These are phyloP conservation scores for Symbiodinium pilosum DNA, from an alignment of 73 alveolate species.

Conservation along the genomic window DNA sequence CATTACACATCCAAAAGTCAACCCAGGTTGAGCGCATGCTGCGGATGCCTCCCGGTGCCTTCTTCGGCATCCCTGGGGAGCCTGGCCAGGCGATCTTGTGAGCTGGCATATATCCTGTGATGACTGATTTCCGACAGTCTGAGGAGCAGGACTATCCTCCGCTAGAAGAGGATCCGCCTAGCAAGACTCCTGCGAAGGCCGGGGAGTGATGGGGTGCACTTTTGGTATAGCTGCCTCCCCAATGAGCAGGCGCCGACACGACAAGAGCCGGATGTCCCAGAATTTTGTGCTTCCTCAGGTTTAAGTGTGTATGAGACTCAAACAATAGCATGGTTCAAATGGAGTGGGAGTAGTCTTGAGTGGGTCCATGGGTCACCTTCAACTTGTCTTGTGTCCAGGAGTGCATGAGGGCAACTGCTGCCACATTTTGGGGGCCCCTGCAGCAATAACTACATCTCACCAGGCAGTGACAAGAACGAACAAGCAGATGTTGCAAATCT, in stretches of 20 bases:
- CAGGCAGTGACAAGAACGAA: no score
- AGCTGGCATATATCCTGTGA: background rate
- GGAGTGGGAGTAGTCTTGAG: no score
- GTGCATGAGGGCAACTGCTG: no score
- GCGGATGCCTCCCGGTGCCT: constrained; percentile 89
- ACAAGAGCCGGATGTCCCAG: background rate
- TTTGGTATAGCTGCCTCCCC: background rate
- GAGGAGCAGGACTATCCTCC: constrained; percentile 79
- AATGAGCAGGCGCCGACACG: background rate
- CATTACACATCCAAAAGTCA: no score
- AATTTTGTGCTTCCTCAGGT: background rate
- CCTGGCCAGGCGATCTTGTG: constrained; percentile 49
- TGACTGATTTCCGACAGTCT: background rate
- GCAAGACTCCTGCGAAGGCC: background rate
- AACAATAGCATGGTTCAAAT: no score
- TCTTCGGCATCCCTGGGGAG: constrained; percentile 89
- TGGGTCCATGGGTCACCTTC: no score
- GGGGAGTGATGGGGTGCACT: background rate
- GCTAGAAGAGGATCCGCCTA: constrained; percentile 15
- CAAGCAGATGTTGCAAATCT: no score
- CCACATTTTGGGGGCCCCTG: no score
- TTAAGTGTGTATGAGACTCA: no score
- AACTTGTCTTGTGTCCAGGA: no score
- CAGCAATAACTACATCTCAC: no score
- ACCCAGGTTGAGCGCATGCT: constrained; percentile 65